phyloP scores from a whole-genome alignment of 768 basidiomycete genomes.

The Kwoniella sp. region DNA sequence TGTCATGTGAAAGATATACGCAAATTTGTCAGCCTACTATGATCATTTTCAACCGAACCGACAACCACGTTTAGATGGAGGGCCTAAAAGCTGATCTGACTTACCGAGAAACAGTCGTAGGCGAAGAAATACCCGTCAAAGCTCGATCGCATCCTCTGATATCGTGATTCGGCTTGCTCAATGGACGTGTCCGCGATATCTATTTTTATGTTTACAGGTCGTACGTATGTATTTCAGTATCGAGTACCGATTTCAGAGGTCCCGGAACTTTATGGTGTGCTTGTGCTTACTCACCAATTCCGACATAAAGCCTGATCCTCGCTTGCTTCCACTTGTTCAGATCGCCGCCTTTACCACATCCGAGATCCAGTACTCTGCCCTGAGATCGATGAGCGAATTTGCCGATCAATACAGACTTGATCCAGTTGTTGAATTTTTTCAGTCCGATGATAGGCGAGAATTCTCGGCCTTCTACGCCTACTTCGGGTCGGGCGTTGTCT shows the following conservation, averaged over 20 bases:
- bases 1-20: slow-evolving; percentile 34
- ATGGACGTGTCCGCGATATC: slow-evolving; percentile 89
- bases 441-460: slow-evolving; percentile 94
- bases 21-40: too few species aligned
- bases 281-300: slow-evolving; percentile 74
- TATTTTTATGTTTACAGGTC: too few species aligned
- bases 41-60: too few species aligned
- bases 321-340: slow-evolving; percentile 93
- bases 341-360: slow-evolving; percentile 99
- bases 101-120: slow-evolving; percentile 78
- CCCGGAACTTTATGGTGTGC: too few species aligned
- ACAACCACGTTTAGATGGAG: too few species aligned
- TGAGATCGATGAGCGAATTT: slow-evolving; percentile 75
- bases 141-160: slow-evolving; percentile 60
- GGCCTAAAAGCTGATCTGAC: too few species aligned
- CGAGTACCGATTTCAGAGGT: too few species aligned
- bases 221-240: too few species aligned
- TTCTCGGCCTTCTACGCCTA: slow-evolving; percentile 77
- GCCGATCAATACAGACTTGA: slow-evolving; percentile 93
- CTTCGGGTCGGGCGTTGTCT: slow-evolving; percentile 94
- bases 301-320: slow-evolving; percentile 73
- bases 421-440: slow-evolving; percentile 99
- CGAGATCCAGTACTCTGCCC: slow-evolving; percentile 91
- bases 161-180: slow-evolving; percentile 79
- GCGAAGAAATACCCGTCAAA: slow-evolving; percentile 82